Conservation (phyloP, 176 grass and related monocot species). For the Juncus effusus region DNA sequence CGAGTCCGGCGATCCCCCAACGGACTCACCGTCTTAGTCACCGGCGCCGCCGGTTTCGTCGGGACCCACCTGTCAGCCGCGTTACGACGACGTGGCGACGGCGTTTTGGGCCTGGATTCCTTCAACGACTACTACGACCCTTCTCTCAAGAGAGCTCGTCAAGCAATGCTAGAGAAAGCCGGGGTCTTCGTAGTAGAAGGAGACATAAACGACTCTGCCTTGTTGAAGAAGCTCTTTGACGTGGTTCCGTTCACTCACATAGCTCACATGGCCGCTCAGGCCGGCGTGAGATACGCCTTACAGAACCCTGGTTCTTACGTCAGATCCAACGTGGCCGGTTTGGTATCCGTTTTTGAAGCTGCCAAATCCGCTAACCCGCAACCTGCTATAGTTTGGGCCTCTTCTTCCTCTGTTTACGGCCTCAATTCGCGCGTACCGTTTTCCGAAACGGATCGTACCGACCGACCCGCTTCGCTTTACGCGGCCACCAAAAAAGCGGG, state of each 20-base stretch:
- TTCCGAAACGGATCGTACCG: constrained; percentile 76
- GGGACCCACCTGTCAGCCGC: constrained; percentile 69
- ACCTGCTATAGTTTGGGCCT: constrained; percentile 82
- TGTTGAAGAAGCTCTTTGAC: constrained; percentile 76
- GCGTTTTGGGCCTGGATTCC: constrained; percentile 73
- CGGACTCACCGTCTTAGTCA: constrained; percentile 62
- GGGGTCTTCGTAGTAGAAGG: constrained; percentile 81
- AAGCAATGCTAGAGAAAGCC: constrained; percentile 50
- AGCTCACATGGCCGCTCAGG: constrained; percentile 90
- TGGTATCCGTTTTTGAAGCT: constrained; percentile 66
- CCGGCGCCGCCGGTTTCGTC: constrained; percentile 69
- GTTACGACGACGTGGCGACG: constrained; percentile 63
- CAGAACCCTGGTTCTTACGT: constrained; percentile 73
- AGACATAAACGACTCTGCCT: constrained; percentile 61
- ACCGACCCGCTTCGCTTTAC: constrained; percentile 77
- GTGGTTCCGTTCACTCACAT: constrained; percentile 86
- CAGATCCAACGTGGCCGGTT: constrained; percentile 60
- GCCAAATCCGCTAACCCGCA: constrained; percentile 55
- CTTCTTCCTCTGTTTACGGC: constrained; percentile 74
- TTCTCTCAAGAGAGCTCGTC: constrained; percentile 60
- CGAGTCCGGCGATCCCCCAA: constrained; percentile 37
- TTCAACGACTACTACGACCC: constrained; percentile 92
- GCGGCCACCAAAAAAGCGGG: constrained; percentile 85
- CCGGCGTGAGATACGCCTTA: constrained; percentile 77
- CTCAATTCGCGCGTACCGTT: constrained; percentile 74